phyloP scores from a whole-genome alignment of 768 basidiomycete species.

The Termitomyces sp. region DNA sequence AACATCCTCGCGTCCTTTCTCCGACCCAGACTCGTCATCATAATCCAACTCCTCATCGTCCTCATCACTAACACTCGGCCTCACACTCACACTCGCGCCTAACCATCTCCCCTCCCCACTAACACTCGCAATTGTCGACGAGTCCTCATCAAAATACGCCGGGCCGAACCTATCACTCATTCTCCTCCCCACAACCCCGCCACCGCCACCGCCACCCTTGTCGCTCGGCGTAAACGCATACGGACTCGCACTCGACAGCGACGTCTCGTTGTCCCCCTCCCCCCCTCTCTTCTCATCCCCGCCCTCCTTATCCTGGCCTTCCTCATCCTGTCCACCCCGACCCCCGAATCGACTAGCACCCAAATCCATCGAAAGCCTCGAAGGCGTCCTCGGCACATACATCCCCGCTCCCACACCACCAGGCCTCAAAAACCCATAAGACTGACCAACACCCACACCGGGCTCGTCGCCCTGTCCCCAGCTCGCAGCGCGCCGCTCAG shows the following conservation, averaged over 20 bases:
- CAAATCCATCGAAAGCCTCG: conserved; percentile 7
- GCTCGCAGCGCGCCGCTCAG: conserved; percentile 58
- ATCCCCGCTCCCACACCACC: conserved; percentile 25
- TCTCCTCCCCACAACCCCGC: background rate
- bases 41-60: conserved; percentile 18
- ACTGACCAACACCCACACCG: conserved; percentile 28
- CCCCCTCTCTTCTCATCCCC: background rate
- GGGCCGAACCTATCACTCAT: conserved; percentile 16
- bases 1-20: conserved; percentile 11
- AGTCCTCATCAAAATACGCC: conserved; percentile 40
- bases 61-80: conserved; percentile 4
- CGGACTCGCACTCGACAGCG: background rate
- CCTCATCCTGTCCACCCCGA: no score
- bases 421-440: conserved; percentile 38
- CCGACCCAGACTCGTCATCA: conserved; percentile 1
- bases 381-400: conserved; percentile 14
- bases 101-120: background rate
- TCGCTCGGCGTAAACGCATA: background rate
- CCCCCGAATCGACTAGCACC: background rate
- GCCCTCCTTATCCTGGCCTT: background rate
- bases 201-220: background rate
- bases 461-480: conserved; percentile 51
- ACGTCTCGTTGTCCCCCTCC: background rate
- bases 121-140: conserved; percentile 48
- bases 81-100: background rate